Conservation (phyloP, 345 rosid genomes). For the Chamaenerion angustifolium region DNA sequence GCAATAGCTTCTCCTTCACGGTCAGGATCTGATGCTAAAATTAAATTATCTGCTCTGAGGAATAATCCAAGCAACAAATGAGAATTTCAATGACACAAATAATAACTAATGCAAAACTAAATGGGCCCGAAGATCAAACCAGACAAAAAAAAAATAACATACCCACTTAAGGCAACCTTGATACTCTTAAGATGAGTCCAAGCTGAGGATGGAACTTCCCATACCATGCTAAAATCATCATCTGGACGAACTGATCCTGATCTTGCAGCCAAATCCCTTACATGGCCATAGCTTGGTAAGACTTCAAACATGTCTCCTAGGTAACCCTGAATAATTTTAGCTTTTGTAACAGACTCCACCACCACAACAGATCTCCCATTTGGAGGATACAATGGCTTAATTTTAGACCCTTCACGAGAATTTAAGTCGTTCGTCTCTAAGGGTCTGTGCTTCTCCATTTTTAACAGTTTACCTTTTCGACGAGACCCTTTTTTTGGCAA, state of each 20-base stretch:
- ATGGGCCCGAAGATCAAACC: not conserved
- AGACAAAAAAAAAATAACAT: conserved; percentile 6
- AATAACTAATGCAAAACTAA: not conserved
- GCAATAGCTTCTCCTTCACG: conserved; percentile 99
- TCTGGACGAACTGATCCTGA: conserved; percentile 96
- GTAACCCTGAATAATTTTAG: conserved; percentile 85
- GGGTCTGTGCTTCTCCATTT: conserved; percentile 19
- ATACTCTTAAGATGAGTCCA: conserved; percentile 98
- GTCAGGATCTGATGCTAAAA: conserved; percentile 99
- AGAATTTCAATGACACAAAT: conserved; percentile 12
- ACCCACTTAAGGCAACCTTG: conserved; percentile 82
- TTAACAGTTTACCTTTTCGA: conserved; percentile 15
- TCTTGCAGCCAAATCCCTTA: conserved; percentile 90
- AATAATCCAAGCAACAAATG: conserved; percentile 19
- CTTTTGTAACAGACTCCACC: conserved; percentile 88
- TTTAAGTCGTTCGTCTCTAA: conserved; percentile 23
- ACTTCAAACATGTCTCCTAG: conserved; percentile 89
- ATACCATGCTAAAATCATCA: conserved; percentile 96
- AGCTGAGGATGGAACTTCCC: conserved; percentile 96
- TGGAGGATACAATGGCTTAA: conserved; percentile 64
- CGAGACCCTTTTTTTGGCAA: conserved; percentile 19
- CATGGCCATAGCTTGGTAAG: conserved; percentile 92
- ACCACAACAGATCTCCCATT: conserved; percentile 77
- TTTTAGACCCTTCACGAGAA: conserved; percentile 22
- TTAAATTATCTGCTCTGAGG: conserved; percentile 85